Base-by-base conservation (phyloP, 345 rosid genomes). In the Eutrema yunnanense region DNA sequence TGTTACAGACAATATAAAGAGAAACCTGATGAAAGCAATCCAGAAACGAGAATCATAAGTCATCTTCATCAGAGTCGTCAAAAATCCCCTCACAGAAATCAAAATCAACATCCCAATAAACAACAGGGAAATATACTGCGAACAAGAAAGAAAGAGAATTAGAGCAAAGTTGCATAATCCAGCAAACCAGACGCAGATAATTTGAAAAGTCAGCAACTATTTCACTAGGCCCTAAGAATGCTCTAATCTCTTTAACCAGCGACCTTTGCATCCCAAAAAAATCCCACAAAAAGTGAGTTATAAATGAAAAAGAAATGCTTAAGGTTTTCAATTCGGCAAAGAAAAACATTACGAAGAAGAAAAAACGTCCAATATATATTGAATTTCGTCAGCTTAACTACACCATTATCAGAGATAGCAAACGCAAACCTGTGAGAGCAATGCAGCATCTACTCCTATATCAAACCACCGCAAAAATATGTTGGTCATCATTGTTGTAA, bases 21-120 rank as follows among this genome's bases (percentile, higher is more conserved):
- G 0, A 32, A 52, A 44, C 22, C 50, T 12, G 43, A 14, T 38
- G 47, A 27, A 52, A 75, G 42, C 5, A 36, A 52, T 60, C 0
- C 2, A 60, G 32, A 67, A 50, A 43, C 27, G 10, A 51, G 19
- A 68, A 51, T 61, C n/a, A 53, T 14, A 52, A 52, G 5, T 82
- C 77, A 89, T 96, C 99, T 95, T 92, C 97, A 95, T 92, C 51
- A 95, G 70, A 69, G 91, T 94, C 64, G 96, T 81, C 74, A 94
- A 82, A 84, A 94, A 94, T 54, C 97, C 96, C 30, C 96, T 91
- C 30, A 95, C 99, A 38, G 99, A 92, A 66, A 95, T 85, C 55
- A 88, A 87, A 10, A 95, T 84, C 90, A 92, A 76, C 84, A 95
- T 84, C 69, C 99, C 99, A 27, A 95, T 95, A 83, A 92, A 95